Evolutionary conservation across 2,329 filamentous ascomycete species (phyloP).

Genomic region (Colletotrichum godetiae): DNA sequence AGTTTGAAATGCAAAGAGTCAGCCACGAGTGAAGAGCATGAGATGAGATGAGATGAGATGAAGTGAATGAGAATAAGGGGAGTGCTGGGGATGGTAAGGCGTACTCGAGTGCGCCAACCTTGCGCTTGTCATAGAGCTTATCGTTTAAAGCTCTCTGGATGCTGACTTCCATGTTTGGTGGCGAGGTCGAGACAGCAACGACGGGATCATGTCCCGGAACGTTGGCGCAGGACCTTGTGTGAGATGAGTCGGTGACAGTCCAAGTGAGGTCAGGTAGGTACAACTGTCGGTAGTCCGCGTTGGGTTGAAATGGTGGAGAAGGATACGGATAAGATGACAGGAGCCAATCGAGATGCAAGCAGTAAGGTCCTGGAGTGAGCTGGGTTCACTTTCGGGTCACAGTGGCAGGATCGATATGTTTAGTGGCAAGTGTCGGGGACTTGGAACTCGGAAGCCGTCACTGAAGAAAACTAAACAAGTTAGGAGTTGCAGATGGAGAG

Average conservation of each 20-base stretch:
- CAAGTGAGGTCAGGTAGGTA: not conserved
- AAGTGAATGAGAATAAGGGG: not conserved
- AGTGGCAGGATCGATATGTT: not conserved
- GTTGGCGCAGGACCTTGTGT: not conserved
- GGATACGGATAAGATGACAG: not conserved
- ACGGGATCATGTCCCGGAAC: slow-evolving; percentile 8
- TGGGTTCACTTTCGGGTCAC: slow-evolving; percentile 10
- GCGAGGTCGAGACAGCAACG: slow-evolving; percentile 6
- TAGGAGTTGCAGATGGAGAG: not conserved
- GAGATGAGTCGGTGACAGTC: not conserved
- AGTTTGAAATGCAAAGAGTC: not conserved
- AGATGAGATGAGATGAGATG: not conserved
- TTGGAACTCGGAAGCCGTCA: not conserved
- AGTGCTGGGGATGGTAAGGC: slow-evolving; percentile 48
- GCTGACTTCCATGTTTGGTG: slow-evolving; percentile 78
- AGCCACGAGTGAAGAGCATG: not conserved
- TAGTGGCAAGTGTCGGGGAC: not conserved
- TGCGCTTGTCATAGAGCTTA: slow-evolving; percentile 98
- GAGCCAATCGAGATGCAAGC: slow-evolving; percentile 6
- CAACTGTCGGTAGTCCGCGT: not conserved
- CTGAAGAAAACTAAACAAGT: not conserved
- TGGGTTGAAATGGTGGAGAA: slow-evolving; percentile 5
- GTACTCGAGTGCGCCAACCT: slow-evolving; percentile 95
- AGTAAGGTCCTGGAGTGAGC: not conserved
- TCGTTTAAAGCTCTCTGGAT: slow-evolving; percentile 94